phyloP scores from a whole-genome alignment of 371 early-diverging fungal species.

The Syncephalastrum contaminatum region DNA sequence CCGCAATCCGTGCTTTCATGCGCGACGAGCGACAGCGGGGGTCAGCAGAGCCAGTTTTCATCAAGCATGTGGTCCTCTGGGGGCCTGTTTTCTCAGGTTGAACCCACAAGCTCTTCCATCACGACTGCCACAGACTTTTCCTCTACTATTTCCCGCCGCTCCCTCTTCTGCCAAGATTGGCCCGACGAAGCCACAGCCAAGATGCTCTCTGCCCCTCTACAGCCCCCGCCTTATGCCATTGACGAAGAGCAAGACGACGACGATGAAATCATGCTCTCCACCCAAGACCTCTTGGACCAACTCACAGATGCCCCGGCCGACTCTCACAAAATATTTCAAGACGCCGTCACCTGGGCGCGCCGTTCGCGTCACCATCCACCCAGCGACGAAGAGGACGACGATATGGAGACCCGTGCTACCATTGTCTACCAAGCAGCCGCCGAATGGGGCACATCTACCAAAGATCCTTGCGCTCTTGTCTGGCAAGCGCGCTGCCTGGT shows the following conservation, averaged over 20 bases:
- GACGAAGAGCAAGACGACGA: neutral
- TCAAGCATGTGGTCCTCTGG: constrained; percentile 13
- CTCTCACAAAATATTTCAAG: constrained; percentile 11
- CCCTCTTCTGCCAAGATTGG: constrained; percentile 16
- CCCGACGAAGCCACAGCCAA: constrained; percentile 5
- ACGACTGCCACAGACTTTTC: constrained; percentile 19
- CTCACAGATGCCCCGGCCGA: constrained; percentile 3
- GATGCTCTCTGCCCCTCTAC: neutral
- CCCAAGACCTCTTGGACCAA: neutral
- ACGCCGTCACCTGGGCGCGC: constrained; percentile 12
- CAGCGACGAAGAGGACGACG: neutral
- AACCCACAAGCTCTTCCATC: constrained; percentile 22
- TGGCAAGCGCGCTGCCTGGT: constrained; percentile 28
- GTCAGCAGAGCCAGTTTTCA: constrained; percentile 2
- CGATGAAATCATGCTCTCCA: neutral
- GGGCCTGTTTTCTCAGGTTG: constrained; percentile 32
- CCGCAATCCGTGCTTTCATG: constrained; percentile 5
- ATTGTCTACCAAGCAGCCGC: constrained; percentile 15
- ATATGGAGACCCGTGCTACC: no score
- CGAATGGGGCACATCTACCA: constrained; percentile 11
- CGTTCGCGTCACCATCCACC: neutral
- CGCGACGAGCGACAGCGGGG: constrained; percentile 9
- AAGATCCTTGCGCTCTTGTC: constrained; percentile 17
- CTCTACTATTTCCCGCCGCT: constrained; percentile 21
- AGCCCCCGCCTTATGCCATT: constrained; percentile 10